Evolutionary conservation across 306 rosid genomes (phyloP).

Genomic region (Cucumis hystrix): DNA sequence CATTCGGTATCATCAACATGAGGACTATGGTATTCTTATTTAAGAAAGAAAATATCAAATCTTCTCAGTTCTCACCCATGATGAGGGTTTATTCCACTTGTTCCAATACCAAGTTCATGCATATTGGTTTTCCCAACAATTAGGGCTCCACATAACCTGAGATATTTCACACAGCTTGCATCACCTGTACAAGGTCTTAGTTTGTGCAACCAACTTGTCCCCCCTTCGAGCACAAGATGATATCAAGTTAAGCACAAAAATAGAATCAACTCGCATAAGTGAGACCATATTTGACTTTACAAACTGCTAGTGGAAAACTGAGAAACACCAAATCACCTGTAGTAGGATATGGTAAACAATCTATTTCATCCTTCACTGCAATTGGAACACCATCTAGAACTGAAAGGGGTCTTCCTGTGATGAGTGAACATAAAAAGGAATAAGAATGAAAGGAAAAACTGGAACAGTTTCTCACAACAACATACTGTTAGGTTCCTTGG

Average conservation of each 20-base stretch:
- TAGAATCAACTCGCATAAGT: not conserved
- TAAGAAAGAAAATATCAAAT: not conserved
- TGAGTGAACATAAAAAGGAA: not conserved
- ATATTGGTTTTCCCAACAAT: slow-evolving; percentile 90
- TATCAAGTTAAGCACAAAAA: not conserved
- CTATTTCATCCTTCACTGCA: slow-evolving; percentile 91
- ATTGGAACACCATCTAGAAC: slow-evolving; percentile 71
- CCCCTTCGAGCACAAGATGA: slow-evolving; percentile 31
- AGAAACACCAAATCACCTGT: slow-evolving; percentile 41
- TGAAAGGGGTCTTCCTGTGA: slow-evolving; percentile 60
- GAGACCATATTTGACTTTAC: not conserved
- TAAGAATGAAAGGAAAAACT: not conserved
- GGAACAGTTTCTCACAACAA: not conserved
- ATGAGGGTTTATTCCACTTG: slow-evolving; percentile 87
- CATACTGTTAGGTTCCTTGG: not conserved
- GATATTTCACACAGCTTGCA: slow-evolving; percentile 70
- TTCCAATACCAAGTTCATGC: slow-evolving; percentile 97
- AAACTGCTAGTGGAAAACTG: not conserved
- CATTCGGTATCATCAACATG: not conserved
- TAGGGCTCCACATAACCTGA: slow-evolving; percentile 62
- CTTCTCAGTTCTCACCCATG: slow-evolving; percentile 44
- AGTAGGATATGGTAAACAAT: slow-evolving; percentile 85
- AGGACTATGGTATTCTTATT: not conserved
- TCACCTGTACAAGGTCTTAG: slow-evolving; percentile 56
- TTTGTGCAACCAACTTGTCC: slow-evolving; percentile 86